Conservation (phyloP, 306 rosid genomes). For the Sphenostylis stenocarpa region DNA sequence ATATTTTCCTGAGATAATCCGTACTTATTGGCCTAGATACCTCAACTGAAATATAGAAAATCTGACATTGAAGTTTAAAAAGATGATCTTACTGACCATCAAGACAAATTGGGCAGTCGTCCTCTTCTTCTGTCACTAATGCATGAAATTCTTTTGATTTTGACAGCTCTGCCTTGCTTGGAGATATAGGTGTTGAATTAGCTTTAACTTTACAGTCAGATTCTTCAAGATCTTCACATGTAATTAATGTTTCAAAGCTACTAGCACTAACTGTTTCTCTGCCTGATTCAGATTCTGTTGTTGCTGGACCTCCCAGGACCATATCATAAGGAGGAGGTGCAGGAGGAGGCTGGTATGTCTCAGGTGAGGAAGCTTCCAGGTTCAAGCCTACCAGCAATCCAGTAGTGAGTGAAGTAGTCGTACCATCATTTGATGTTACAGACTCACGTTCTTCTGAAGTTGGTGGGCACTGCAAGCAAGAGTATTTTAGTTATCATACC, state of each 20-base stretch:
- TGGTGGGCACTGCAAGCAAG: constrained; percentile 62
- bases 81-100: constrained; percentile 53
- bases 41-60: constrained; percentile 23
- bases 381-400: constrained; percentile 55
- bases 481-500: constrained; percentile 15
- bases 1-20: not conserved
- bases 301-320: constrained; percentile 54
- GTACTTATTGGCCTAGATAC: constrained; percentile 7
- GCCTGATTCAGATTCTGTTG: constrained; percentile 55
- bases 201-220: constrained; percentile 51
- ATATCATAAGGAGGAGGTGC: constrained; percentile 74
- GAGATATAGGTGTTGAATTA: constrained; percentile 44
- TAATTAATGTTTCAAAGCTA: constrained; percentile 54
- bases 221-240: constrained; percentile 60
- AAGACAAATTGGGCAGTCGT: constrained; percentile 87
- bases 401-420: constrained; percentile 47
- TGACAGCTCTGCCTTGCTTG: constrained; percentile 45
- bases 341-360: constrained; percentile 81
- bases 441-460: constrained; percentile 60
- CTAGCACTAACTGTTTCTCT: constrained; percentile 52
- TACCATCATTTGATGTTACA: constrained; percentile 44
- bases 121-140: constrained; percentile 65
- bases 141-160: constrained; percentile 43
- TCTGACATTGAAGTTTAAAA: not conserved
- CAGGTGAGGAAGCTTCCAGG: constrained; percentile 63